Evolutionary conservation across 768 basidiomycete genomes (phyloP), one percentile per base, ranked within the genome.

Genomic region (Russula foetens): DNA sequence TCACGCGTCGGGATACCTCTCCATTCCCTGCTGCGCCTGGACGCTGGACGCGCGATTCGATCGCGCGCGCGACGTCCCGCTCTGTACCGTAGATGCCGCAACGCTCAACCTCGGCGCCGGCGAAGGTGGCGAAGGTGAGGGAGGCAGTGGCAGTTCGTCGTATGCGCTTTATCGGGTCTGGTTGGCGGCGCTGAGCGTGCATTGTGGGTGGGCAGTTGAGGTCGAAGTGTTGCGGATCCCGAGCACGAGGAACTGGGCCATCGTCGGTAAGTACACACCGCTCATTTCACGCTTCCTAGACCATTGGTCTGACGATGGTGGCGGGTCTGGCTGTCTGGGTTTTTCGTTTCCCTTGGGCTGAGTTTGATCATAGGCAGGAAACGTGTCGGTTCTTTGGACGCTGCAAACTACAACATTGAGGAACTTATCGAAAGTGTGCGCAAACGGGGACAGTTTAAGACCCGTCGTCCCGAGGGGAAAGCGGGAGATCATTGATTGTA

Each of bases 1-100:
- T 35, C 67, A 69, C 4, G 81, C 84, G 0, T 81, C 84, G 0
- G 90, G 88, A 5, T 90, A 89, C 67, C 71, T 92, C 46, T 87
- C 81, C 6, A 92, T 98, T 56, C 96, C 96, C 0, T 98, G 96
- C 69, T 98, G 95, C 72, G 75, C 88, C n/a, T 88, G 89, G 87
- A 70, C 79, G 31, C 82, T 98, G 74, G 89, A 94, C 68, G 71
- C 73, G 44, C 79, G 80, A 46, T 90, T 81, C 66, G 76, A 85
- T 58, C 80, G 84, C 9, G 74, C 80, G 51, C 60, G 77, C 69
- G 31, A 74, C 68, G 17, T 67, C 0, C 51, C 67, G 17, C 69
- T 64, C 63, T 66, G 64, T 21, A 23, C 67, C 43, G 68, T 51
- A 63, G 64, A 62, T 6, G 70, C 72, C 21, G 73, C 74, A 45